Evolutionary conservation across 306 rosid species (phyloP).

Genomic region (Rosa rugosa): DNA sequence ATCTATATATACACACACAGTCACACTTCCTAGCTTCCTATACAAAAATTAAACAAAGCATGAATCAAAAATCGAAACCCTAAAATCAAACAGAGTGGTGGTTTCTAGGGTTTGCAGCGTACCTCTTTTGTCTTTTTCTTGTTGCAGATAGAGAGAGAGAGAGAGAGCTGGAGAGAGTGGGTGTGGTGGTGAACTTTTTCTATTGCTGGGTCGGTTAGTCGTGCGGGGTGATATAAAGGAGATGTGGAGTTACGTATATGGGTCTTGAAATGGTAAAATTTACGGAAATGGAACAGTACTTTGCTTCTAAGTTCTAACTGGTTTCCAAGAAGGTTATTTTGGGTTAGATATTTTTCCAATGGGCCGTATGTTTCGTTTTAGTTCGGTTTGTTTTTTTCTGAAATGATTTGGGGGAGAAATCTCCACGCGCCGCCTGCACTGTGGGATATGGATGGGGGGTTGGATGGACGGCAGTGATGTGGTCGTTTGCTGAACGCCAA

Average conservation of each 20-base stretch:
- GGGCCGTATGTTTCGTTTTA: constrained; percentile 13
- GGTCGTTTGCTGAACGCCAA: neutral
- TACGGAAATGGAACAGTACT: constrained; percentile 13
- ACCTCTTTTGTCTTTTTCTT: constrained; percentile 18
- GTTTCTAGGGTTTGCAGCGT: constrained; percentile 32
- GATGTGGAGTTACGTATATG: neutral
- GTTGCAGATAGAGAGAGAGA: neutral
- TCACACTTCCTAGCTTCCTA: neutral
- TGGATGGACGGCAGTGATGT: neutral
- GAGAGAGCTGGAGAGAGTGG: neutral
- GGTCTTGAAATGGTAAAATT: neutral
- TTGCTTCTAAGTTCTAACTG: neutral
- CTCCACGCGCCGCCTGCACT: neutral
- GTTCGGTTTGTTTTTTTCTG: neutral
- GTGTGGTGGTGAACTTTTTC: neutral
- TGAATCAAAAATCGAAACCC: neutral
- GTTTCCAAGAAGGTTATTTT: neutral
- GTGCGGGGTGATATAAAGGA: neutral
- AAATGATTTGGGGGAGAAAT: too few species aligned
- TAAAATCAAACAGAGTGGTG: neutral
- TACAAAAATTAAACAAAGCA: neutral
- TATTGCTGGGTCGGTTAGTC: neutral
- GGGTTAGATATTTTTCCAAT: neutral
- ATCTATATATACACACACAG: neutral
- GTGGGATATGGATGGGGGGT: neutral